Conservation (phyloP, 2,329 filamentous ascomycete species). For the Eutypa lata region DNA sequence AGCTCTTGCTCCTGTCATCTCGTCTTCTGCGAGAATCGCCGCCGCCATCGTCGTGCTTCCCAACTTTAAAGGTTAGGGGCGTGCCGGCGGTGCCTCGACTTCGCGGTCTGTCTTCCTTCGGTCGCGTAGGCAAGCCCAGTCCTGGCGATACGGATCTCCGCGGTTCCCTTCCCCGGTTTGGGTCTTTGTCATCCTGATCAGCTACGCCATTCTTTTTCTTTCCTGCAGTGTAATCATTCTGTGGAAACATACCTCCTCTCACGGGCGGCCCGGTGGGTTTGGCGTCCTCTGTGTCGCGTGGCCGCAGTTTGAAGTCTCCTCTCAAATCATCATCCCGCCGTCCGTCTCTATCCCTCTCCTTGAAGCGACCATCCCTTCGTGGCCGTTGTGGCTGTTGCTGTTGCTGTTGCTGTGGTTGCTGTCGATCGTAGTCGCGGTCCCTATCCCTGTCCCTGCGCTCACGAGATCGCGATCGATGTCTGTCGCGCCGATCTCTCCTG, state of each 20-base stretch:
- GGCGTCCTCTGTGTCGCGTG: slow-evolving; percentile 12
- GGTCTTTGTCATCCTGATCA: slow-evolving; percentile 5
- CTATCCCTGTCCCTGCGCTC: slow-evolving; percentile 33
- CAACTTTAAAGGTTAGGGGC: slow-evolving; percentile 35
- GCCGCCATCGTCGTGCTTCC: slow-evolving; percentile 28
- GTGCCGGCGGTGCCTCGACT: slow-evolving; percentile 15
- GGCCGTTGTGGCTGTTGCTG: too few relatives aligned
- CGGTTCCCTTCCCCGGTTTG: slow-evolving; percentile 17
- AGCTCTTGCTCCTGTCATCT: slow-evolving; percentile 14
- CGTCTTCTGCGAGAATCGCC: slow-evolving; percentile 9
- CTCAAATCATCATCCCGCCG: slow-evolving; percentile 19
- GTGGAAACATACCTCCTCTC: slow-evolving; percentile 17
- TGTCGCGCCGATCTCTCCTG: slow-evolving; percentile 25
- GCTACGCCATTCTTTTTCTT: slow-evolving; percentile 4
- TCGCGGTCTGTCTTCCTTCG: slow-evolving; percentile 12
- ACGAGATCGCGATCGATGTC: slow-evolving; percentile 32
- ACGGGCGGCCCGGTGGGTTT: slow-evolving; percentile 6
- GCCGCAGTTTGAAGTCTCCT: slow-evolving; percentile 11
- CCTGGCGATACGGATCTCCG: slow-evolving; percentile 18
- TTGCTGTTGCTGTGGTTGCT: too few relatives aligned
- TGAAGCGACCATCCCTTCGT: slow-evolving; percentile 29
- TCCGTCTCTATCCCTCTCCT: slow-evolving; percentile 29
- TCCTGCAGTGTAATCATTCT: not conserved
- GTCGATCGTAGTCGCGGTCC: slow-evolving; percentile 36
- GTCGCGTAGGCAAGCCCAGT: slow-evolving; percentile 25